phyloP scores from a whole-genome alignment of 352 stramenopile genomes.

The Pythium phragmitis region DNA sequence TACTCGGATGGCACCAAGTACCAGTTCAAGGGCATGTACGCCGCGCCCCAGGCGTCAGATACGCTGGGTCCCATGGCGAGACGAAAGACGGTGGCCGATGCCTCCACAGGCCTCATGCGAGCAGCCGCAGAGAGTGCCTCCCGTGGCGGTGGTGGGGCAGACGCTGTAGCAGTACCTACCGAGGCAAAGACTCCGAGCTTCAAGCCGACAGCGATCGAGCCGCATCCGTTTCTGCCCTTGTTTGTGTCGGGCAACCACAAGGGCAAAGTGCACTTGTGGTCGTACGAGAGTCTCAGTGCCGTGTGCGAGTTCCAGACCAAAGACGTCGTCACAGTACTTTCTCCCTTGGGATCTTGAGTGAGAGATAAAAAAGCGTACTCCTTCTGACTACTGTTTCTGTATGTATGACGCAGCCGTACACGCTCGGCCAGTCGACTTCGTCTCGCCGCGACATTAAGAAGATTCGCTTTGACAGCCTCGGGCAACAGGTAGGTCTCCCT shows the following conservation, averaged over 20 bases:
- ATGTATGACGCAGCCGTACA: constrained; percentile 42
- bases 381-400: not conserved
- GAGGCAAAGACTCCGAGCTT: constrained; percentile 66
- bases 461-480: constrained; percentile 76
- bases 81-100: constrained; percentile 20
- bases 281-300: constrained; percentile 75
- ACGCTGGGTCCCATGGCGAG: not conserved
- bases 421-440: constrained; percentile 54
- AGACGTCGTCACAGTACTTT: constrained; percentile 55
- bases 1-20: constrained; percentile 72
- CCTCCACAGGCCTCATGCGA: not conserved
- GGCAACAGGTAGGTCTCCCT: constrained; percentile 53
- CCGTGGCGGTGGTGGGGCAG: not conserved
- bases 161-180: not conserved
- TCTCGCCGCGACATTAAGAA: constrained; percentile 69
- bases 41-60: constrained; percentile 37
- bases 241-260: constrained; percentile 85
- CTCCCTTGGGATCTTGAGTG: not conserved
- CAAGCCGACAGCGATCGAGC: constrained; percentile 71
- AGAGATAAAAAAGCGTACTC: not conserved
- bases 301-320: constrained; percentile 67
- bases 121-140: constrained; percentile 10
- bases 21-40: constrained; percentile 82
- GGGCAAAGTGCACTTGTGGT: constrained; percentile 80
- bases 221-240: constrained; percentile 74